Evolutionary conservation across 306 rosid genomes (phyloP), one percentile per base, ranked within the genome.

Genomic region (Vigna radiata): DNA sequence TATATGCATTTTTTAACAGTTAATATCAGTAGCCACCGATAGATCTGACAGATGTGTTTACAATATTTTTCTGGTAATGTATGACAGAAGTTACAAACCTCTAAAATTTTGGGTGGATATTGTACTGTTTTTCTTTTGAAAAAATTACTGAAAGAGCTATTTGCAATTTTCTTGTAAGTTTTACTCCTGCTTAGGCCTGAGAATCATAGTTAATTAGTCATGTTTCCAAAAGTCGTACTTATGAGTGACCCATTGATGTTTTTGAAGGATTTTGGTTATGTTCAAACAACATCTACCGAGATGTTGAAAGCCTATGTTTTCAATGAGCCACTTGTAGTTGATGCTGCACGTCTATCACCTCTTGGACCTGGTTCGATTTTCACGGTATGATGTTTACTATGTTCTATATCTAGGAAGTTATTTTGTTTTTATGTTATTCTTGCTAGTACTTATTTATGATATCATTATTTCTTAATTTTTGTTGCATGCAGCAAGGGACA

Each of bases 211-310:
- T 54, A 48, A 16, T 70, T n/a, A 52, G 72, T 76, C 56, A 70
- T 71, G 21, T 78, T 70, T 66, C 53, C 65, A 39, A 41, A 70
- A 66, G 5, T 37, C 43, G 75, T 53, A 72, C 77, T 56, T 56
- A 53, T 50, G 6, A 80, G 69, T 55, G 47, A 58, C 71, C 77
- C 86, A 70, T 70, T 36, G 55, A 49, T 78, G 68, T 69, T 77
- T 77, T 83, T 72, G 75, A 79, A 92, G 96, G 97, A 92, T 82
- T 92, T 92, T 74, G 93, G 97, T 68, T 92, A 79, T 82, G 96
- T 90, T 68, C 96, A 90, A 86, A 87, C 96, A 76, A 92, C 96
- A 70, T 90, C 97, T 49, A 92, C 97, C 19, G 97, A 92, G 78
- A 72, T 90, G 85, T 82, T 92, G 88, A 92, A 92, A 86, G 89